A percentile compares a stretch with the other conserved stretches of the same genome.
These are phyloP conservation scores for Neonectria neomacrospora DNA, from an alignment of 2,329 filamentous ascomycete species.

Conservation along the genomic window DNA sequence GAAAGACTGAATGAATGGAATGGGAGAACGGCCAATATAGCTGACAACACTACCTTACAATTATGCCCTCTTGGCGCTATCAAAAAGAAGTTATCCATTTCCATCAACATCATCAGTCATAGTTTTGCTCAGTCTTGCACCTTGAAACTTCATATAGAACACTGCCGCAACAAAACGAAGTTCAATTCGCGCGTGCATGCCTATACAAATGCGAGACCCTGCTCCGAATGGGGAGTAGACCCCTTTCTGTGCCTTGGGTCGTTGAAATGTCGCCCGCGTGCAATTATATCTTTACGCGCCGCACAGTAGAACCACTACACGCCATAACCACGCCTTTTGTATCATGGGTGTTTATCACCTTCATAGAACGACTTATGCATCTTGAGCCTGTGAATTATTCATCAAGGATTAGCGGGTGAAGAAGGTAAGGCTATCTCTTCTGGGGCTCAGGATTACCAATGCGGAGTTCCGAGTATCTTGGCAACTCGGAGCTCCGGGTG, in stretches of 20 bases:
- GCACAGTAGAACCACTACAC: no score
- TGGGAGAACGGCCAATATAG: no score
- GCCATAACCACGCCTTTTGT: no score
- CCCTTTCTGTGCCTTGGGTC: not conserved
- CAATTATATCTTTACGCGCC: no score
- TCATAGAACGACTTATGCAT: no score
- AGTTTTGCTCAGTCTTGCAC: not conserved
- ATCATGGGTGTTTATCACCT: no score
- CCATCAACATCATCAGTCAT: constrained; percentile 32
- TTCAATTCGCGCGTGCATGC: constrained; percentile 32
- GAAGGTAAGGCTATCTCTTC: no score
- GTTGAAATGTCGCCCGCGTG: no score
- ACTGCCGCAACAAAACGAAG: constrained; percentile 21
- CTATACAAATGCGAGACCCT: constrained; percentile 28
- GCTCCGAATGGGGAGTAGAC: constrained; percentile 23
- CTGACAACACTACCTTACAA: constrained; percentile 12
- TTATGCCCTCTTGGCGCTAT: constrained; percentile 3
- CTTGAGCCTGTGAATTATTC: no score
- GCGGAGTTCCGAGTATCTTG: not conserved
- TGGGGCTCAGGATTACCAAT: no score
- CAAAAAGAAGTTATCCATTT: constrained; percentile 17
- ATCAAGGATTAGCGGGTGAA: no score
- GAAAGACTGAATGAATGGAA: no score
- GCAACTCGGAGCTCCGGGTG: not conserved
- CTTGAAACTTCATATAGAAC: constrained; percentile 29